These are phyloP conservation scores for Blastobotrys malaysiensis DNA, from an alignment of 1,139 yeast species.

Conservation along the genomic window DNA sequence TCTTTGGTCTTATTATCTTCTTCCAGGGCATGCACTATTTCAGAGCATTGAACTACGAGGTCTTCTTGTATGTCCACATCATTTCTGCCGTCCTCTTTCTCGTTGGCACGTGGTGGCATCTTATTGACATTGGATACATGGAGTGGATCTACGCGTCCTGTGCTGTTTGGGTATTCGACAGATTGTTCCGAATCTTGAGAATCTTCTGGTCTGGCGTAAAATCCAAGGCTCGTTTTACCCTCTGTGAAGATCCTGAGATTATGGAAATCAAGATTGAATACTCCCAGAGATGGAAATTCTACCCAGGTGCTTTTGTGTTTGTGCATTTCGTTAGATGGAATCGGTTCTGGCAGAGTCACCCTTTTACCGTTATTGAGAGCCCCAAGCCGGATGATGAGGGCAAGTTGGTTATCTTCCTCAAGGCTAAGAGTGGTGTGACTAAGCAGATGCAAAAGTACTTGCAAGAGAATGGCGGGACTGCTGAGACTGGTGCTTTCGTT, in stretches of 20 bases:
- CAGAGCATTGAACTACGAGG: slow-evolving; percentile 57
- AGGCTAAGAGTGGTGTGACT: slow-evolving; percentile 10
- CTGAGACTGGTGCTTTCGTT: slow-evolving; percentile 18
- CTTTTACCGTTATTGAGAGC: slow-evolving; percentile 47
- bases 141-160: slow-evolving; percentile 35
- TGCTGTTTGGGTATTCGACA: slow-evolving; percentile 41
- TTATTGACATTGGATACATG: slow-evolving; percentile 23
- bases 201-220: slow-evolving; percentile 38
- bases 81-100: slow-evolving; percentile 51
- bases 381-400: slow-evolving; percentile 9
- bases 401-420: slow-evolving; percentile 13
- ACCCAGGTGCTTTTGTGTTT: slow-evolving; percentile 57
- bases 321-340: slow-evolving; percentile 43
- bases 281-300: slow-evolving; percentile 36
- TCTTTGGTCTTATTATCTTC: slow-evolving; percentile 39
- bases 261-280: slow-evolving; percentile 27
- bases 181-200: slow-evolving; percentile 35
- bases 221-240: slow-evolving; percentile 35
- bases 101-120: slow-evolving; percentile 57
- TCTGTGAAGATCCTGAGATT: slow-evolving; percentile 24
- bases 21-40: slow-evolving; percentile 45
- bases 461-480: background rate
- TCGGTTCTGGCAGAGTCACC: slow-evolving; percentile 56
- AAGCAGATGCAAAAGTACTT: background rate
- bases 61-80: slow-evolving; percentile 56